phyloP scores from a whole-genome alignment of 169 alveolate species.

The Cryptosporidium viatorum region DNA sequence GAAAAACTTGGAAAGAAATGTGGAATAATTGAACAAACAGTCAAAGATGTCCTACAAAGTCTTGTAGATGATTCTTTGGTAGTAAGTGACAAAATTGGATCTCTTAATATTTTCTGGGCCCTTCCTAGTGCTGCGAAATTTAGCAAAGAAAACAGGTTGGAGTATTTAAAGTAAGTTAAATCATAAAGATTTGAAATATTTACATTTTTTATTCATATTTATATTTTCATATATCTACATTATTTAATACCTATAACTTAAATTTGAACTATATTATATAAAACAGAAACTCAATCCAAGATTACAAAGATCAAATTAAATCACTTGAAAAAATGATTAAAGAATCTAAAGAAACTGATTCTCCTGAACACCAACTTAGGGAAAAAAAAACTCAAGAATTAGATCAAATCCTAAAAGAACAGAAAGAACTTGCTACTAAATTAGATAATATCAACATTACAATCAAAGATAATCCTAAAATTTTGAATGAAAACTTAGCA shows the following conservation, averaged over 20 bases:
- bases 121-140: constrained; percentile 81
- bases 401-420: constrained; percentile 14
- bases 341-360: constrained; percentile 45
- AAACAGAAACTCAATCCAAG: constrained; percentile 51
- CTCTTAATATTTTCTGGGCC: constrained; percentile 88
- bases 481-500: constrained; percentile 25
- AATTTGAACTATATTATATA: not conserved
- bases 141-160: constrained; percentile 63
- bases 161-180: constrained; percentile 43
- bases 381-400: constrained; percentile 29
- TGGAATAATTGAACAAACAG: constrained; percentile 82
- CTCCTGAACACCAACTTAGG: constrained; percentile 49
- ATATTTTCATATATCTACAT: not conserved
- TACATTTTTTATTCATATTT: not conserved
- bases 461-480: constrained; percentile 58
- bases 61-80: constrained; percentile 86
- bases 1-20: constrained; percentile 83
- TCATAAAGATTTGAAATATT: not conserved
- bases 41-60: constrained; percentile 86
- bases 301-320: constrained; percentile 26
- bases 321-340: constrained; percentile 48
- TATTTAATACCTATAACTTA: not conserved
- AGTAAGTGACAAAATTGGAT: constrained; percentile 88
- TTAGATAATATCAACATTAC: constrained; percentile 22
- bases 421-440: constrained; percentile 9